Evolutionary conservation across 345 rosid species (phyloP), one percentile per base, ranked within the genome.

Genomic region (Arabidopsis arenosa): DNA sequence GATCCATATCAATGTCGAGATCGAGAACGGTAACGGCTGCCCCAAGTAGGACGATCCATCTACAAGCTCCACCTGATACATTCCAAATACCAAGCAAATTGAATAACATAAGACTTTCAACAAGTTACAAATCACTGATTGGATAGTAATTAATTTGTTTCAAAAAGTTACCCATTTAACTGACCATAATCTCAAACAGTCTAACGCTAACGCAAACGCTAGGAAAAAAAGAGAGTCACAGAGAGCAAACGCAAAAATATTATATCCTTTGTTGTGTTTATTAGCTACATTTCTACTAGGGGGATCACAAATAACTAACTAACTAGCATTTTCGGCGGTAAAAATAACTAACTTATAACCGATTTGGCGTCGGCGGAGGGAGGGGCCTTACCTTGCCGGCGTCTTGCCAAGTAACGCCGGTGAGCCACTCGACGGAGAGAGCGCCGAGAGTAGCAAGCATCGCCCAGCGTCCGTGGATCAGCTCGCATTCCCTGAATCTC

Each of bases 1-100:
- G 47, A 93, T 90, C 97, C 89, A 90, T 49, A 93, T 93, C 90
- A 93, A 70, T 3, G 97, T 82, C 4, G 96, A 78, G 2, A 93
- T 87, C 11, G 97, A 91, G 85, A 91, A 93, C 0, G 96, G 97
- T 21, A 93, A 83, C 47, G 97, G 97, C 54, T 91, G 96, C 3
- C 97, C 98, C 0, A 93, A 88, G 87, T 93, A 93, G 1, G 96
- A 88, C 30, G 98, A 91, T 2, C 98, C 97, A 76, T 93, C 98
- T 1, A 91, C 86, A 2, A 91, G 84, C 84, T 93, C 98, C 57
- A 91, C 97, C 98, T 93, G 83, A 61, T 23, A 23, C 26, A 23
- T 23, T 23, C 26, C 26, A 23, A 23, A 23, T 23, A 23, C 26
- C 26, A 23, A 23, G 26, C 26, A 23, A 23, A 23, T 11, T 2